Conservation (phyloP, 2,329 filamentous ascomycete genomes). For the Aspergillus nomiae region DNA sequence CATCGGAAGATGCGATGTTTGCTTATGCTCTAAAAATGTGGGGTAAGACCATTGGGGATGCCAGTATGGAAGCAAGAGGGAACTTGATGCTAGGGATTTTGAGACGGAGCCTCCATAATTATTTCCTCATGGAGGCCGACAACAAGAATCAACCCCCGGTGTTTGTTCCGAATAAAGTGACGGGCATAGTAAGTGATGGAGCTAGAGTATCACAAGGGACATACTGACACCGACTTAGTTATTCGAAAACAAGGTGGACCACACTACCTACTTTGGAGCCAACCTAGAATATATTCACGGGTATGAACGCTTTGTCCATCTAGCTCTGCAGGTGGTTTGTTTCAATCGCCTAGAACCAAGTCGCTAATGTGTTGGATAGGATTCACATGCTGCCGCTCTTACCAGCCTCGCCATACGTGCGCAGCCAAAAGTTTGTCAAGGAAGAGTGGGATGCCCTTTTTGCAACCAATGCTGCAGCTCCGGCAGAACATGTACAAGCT, state of each 20-base stretch:
- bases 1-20: conserved; percentile 86
- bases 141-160: conserved; percentile 72
- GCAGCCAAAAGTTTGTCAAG: conserved; percentile 68
- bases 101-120: conserved; percentile 70
- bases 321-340: background rate
- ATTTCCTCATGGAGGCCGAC: conserved; percentile 75
- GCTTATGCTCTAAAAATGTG: conserved; percentile 92
- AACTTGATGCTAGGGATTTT: conserved; percentile 84
- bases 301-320: conserved; percentile 28
- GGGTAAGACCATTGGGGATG: conserved; percentile 76
- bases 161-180: conserved; percentile 79
- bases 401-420: conserved; percentile 67
- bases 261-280: conserved; percentile 83
- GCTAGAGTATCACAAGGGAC: background rate
- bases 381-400: conserved; percentile 83
- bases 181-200: conserved; percentile 52
- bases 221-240: conserved; percentile 51
- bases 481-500: conserved; percentile 58
- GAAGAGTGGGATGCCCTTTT: conserved; percentile 87
- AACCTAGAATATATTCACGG: conserved; percentile 71
- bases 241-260: conserved; percentile 95
- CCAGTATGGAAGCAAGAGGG: conserved; percentile 76
- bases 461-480: conserved; percentile 64
- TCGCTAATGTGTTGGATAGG: conserved; percentile 50
- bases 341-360: background rate